A percentile compares a stretch with the other conserved stretches of the same genome.
These are phyloP conservation scores for Monilinia laxa DNA, from an alignment of 2,329 filamentous ascomycete species.

Conservation along the genomic window DNA sequence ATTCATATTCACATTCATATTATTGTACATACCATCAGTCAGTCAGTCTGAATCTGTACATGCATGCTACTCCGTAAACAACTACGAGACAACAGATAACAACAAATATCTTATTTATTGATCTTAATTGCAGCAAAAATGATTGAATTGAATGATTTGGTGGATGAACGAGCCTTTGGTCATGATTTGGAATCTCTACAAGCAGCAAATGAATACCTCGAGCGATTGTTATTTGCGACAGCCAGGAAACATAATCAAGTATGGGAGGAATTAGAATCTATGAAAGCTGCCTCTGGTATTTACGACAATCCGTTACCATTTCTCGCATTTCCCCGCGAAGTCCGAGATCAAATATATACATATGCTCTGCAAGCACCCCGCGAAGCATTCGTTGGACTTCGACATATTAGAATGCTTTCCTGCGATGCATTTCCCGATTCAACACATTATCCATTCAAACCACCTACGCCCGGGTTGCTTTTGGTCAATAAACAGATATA, in stretches of 20 bases:
- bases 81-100: background rate
- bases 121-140: background rate
- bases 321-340: constrained; percentile 36
- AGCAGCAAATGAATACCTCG: constrained; percentile 21
- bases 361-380: constrained; percentile 29
- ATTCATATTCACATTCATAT: constrained; percentile 1
- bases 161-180: constrained; percentile 19
- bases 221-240: constrained; percentile 17
- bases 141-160: constrained; percentile 12
- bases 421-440: constrained; percentile 20
- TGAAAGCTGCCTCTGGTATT: constrained; percentile 11
- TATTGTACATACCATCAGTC: background rate
- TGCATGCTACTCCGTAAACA: background rate
- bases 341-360: constrained; percentile 38
- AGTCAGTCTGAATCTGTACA: background rate
- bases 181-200: constrained; percentile 19
- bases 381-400: constrained; percentile 20
- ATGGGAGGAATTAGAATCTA: constrained; percentile 14
- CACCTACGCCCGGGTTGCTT: constrained; percentile 16
- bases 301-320: constrained; percentile 30
- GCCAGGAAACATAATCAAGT: constrained; percentile 20
- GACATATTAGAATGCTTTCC: constrained; percentile 16
- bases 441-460: constrained; percentile 21
- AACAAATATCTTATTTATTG: background rate
- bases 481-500: constrained; percentile 15